These are phyloP conservation scores for Paraleonurus japonicus DNA, from an alignment of 257 asterid species.

Conservation along the genomic window DNA sequence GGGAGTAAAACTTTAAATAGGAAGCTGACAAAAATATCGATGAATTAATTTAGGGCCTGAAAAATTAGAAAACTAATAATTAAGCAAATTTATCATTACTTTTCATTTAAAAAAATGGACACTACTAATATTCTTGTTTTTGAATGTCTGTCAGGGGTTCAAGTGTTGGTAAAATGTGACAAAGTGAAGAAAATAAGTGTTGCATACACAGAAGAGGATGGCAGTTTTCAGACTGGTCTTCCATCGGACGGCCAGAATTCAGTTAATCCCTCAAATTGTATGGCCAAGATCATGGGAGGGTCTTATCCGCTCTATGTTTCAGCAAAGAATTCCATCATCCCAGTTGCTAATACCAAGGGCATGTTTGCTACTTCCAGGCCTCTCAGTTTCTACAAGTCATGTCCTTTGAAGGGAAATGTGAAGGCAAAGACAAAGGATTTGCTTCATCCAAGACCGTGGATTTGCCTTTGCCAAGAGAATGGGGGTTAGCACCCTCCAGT, in stretches of 20 bases:
- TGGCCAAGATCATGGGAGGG: conserved; percentile 84
- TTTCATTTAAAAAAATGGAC: no score
- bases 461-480: conserved; percentile 77
- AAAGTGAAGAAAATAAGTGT: conserved; percentile 44
- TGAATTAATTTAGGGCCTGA: no score
- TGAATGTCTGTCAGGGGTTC: conserved; percentile 39
- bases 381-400: conserved; percentile 55
- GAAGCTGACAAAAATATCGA: no score
- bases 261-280: conserved; percentile 37
- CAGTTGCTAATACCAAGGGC: conserved; percentile 33
- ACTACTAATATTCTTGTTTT: no score
- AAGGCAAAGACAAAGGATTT: conserved; percentile 38
- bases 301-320: conserved; percentile 51
- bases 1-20: no score
- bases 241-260: conserved; percentile 34
- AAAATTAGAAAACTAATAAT: no score
- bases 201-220: conserved; percentile 59
- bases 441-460: conserved; percentile 81
- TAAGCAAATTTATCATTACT: no score
- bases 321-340: conserved; percentile 27
- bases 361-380: conserved; percentile 49
- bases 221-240: conserved; percentile 46
- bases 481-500: conserved; percentile 87
- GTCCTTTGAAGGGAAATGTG: conserved; percentile 50
- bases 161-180: conserved; percentile 66